A percentile compares a stretch with the other conserved stretches of the same genome.
Conservation (phyloP, 768 basidiomycete species). For the Xanthoconium stramineum region DNA sequence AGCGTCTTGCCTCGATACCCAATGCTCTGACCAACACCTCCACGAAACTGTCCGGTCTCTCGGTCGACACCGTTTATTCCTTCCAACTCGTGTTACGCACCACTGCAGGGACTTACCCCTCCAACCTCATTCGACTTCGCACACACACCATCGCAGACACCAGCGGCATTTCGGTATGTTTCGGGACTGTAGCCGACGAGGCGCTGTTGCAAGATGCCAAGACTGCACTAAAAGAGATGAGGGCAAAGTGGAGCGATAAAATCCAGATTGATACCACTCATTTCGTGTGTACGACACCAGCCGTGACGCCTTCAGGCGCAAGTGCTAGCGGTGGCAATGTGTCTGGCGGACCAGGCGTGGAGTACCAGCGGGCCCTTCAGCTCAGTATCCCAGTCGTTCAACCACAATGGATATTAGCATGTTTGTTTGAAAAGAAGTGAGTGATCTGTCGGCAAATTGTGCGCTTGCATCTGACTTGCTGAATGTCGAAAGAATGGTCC, state of each 20-base stretch:
- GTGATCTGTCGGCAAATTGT: conserved; percentile 21
- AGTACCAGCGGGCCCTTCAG: conserved; percentile 94
- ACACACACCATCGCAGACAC: conserved; percentile 97
- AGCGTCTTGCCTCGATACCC: conserved; percentile 83
- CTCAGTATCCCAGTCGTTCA: conserved; percentile 93
- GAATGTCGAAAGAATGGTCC: conserved; percentile 65
- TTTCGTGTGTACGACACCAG: conserved; percentile 93
- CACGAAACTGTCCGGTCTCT: conserved; percentile 81
- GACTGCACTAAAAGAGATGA: conserved; percentile 78
- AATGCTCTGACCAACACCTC: conserved; percentile 81
- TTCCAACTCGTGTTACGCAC: conserved; percentile 95
- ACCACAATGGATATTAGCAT: conserved; percentile 93
- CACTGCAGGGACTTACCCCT: conserved; percentile 85
- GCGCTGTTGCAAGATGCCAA: conserved; percentile 79
- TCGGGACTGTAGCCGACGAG: conserved; percentile 82
- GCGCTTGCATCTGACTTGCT: background rate
- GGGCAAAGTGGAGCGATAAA: conserved; percentile 84
- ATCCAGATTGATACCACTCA: conserved; percentile 99
- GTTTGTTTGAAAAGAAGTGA: conserved; percentile 79
- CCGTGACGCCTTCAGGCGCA: conserved; percentile 58
- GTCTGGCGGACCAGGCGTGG: conserved; percentile 67
- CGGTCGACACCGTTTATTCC: conserved; percentile 79
- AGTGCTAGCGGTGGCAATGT: conserved; percentile 49
- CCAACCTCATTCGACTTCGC: conserved; percentile 75
- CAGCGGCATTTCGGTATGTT: conserved; percentile 92